Conservation (phyloP, 2,329 filamentous ascomycete genomes). For the Talaromyces sp. region DNA sequence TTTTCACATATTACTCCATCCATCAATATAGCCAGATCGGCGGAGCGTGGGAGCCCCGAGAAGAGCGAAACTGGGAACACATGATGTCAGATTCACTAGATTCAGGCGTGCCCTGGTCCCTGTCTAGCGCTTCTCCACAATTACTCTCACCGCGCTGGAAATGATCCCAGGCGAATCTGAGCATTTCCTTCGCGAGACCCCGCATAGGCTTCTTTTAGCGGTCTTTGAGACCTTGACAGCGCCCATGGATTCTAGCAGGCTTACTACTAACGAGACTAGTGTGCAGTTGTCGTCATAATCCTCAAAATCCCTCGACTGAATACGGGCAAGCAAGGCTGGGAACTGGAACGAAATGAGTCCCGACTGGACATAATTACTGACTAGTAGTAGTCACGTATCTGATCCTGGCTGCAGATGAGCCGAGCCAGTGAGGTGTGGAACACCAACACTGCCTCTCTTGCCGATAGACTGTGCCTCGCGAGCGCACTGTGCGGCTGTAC, state of each 20-base stretch:
- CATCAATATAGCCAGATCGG: background rate
- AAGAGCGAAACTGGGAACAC: background rate
- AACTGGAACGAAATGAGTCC: no score
- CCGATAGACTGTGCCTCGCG: no score
- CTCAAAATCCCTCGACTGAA: background rate
- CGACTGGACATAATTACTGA: background rate
- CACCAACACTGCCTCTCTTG: background rate
- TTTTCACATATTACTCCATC: background rate
- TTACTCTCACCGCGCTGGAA: background rate
- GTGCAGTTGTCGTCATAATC: slow-evolving; percentile 1
- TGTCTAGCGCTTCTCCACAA: background rate
- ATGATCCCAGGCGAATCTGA: background rate
- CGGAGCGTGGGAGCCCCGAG: background rate
- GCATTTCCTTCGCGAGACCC: background rate
- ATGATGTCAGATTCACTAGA: background rate
- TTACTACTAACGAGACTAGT: background rate
- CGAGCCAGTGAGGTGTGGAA: background rate
- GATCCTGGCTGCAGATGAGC: background rate
- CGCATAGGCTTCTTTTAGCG: background rate
- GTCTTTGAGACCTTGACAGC: background rate
- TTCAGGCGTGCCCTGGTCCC: background rate
- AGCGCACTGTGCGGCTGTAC: background rate
- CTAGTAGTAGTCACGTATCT: background rate
- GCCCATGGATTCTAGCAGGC: background rate
- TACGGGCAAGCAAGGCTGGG: background rate